Evolutionary conservation across 352 stramenopile species (phyloP), one percentile per base, ranked within the genome.

Genomic region (Phytophthora litchii): DNA sequence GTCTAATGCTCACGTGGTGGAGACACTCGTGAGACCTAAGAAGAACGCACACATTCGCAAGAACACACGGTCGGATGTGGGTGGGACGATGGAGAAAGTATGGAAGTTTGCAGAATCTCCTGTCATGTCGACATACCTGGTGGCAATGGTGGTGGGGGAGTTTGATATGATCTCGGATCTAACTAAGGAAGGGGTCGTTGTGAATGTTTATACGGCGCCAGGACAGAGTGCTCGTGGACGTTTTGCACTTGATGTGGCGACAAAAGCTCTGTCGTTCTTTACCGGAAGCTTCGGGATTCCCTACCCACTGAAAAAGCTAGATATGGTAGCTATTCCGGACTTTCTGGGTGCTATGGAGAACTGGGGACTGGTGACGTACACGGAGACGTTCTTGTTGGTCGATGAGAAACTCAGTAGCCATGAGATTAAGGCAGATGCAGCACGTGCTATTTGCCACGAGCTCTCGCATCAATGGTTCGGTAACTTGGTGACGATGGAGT

Each of bases 401-500:
- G 87, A 96, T 27, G 61, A 78, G 23, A 72, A 73, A 27, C 69
- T 88, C 17, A 87, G 64, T 8, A 86, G 78, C 43, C 74, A 87
- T 20, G 70, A 81, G 34, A 77, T 71, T 48, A 83, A 81, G 61
- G 75, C 77, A 2, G 66, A 80, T 14, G 94, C 98, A 9, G 96
- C 94, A 23, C 92, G 89, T 6, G 96, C 98, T 0, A 96, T 99
- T 16, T 97, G 91, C 35, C 97, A 99, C 70, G 97, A 99, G 73
- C 74, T 99, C 1, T 97, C 97, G 4, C 97, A 99, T 77, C 96
- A 98, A 60, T 91, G 80, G 83, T 98, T 99, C 57, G 96, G 97
- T 32, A 99, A 99, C 68, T 81, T 99, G 3, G 97, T 99, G 23
- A 99, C 97, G 20, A 99, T 99, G 96, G 83, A 92, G 7, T 99